Evolutionary conservation across 1,284 basidiomycete species (phyloP), one percentile per base, ranked within the genome.

Genomic region (Cutaneotrichosporon sp.): DNA sequence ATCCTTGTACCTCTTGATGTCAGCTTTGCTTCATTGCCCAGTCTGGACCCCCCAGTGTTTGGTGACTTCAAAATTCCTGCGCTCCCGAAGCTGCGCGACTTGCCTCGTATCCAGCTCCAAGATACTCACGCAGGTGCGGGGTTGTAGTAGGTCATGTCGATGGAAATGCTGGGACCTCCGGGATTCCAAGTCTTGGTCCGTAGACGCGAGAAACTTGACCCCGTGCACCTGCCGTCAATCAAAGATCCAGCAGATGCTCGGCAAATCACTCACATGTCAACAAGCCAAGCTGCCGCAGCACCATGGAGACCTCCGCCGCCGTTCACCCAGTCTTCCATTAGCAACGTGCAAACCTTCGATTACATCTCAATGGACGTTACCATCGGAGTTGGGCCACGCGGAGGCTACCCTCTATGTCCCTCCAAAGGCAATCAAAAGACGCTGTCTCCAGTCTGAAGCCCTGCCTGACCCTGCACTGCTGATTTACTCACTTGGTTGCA

Each of bases 201-300:
- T 26, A 22, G 58, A 1, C 48, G 44, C 11, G 32, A 17, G 19
- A 54, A 46, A 20, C 37, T 46, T n/a, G 48, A n/a, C 3, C 53
- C 53, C 6, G 53, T 54, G 25, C 38, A 39, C 43, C 43, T 44
- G 43, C 4, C 8, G 52, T 44, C 10, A 19, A 26, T 12, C n/a
- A 31, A 9, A 14, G 10, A 9, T 31, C 9, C 29, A 31, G 10
- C 14, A 8, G 6, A 12, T 38, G n/a, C n/a, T n/a, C n/a, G n/a
- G n/a, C n/a, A n/a, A n/a, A n/a, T 20, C 11, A 56, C 65, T 47
- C 48, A 68, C 68, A 60, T 63, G 54, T 71, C 67, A 10, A 69
- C 54, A 6, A 71, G 52, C 62, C 62, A 71, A 14, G 62, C 56
- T 2, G 62, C 54, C 1, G 65, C 66, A 2, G 66, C 68, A 12